phyloP scores from a whole-genome alignment of 495 filamentous ascomycete genomes.

The Friedmanniomyces simplex region DNA sequence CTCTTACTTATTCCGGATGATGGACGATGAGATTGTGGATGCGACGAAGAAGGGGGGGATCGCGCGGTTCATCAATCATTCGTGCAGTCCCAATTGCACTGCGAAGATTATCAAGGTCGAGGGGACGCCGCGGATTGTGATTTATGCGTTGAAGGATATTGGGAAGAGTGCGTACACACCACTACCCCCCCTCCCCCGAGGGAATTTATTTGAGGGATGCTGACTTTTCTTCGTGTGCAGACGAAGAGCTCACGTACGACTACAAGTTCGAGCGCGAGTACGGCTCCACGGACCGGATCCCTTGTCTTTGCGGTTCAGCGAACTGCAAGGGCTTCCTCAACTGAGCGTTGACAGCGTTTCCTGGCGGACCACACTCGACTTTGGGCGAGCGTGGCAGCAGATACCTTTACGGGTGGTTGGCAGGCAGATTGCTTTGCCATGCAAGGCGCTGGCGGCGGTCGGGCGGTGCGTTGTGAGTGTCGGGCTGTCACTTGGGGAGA shows the following conservation, averaged over 20 bases:
- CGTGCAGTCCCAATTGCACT: slow-evolving; percentile 95
- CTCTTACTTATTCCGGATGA: slow-evolving; percentile 95
- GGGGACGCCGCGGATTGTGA: slow-evolving; percentile 97
- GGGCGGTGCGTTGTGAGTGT: neutral
- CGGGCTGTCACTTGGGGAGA: neutral
- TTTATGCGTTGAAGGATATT: slow-evolving; percentile 94
- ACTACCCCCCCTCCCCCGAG: neutral
- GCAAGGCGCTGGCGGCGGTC: slow-evolving; percentile 7
- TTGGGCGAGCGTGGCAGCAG: neutral
- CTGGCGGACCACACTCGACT: neutral
- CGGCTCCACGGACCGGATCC: slow-evolving; percentile 87
- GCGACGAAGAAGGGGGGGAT: slow-evolving; percentile 98
- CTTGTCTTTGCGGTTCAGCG: slow-evolving; percentile 88
- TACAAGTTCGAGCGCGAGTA: slow-evolving; percentile 99
- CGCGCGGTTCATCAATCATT: slow-evolving; percentile 97
- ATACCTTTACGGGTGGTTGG: neutral
- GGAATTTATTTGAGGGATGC: too few relatives aligned
- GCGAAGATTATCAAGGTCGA: slow-evolving; percentile 99
- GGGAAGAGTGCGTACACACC: slow-evolving; percentile 76
- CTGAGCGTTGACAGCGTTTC: slow-evolving; percentile 35
- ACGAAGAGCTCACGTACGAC: slow-evolving; percentile 98
- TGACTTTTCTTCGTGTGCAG: slow-evolving; percentile 40
- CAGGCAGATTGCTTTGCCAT: neutral
- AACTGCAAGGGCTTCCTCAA: slow-evolving; percentile 99
- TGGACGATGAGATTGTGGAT: slow-evolving; percentile 94